Evolutionary conservation across 2,329 filamentous ascomycete species (phyloP).

Genomic region (Rutstroemia sp.): DNA sequence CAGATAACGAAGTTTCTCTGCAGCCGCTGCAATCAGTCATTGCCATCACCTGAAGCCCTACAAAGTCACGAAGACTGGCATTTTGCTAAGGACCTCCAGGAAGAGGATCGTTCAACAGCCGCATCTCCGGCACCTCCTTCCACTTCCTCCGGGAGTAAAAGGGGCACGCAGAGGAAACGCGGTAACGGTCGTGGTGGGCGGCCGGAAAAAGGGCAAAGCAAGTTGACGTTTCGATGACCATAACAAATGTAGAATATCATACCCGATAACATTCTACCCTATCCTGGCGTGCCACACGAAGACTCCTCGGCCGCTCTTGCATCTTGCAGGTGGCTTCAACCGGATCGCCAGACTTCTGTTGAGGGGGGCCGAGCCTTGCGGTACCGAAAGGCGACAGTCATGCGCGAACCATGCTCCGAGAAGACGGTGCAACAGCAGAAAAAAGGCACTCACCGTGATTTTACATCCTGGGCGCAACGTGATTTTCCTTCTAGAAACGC

Average conservation of each 20-base stretch:
- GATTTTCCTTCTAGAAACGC: neutral
- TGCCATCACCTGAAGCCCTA: constrained; percentile 50
- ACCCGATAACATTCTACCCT: constrained; percentile 12
- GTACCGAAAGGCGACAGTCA: neutral
- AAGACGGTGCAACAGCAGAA: neutral
- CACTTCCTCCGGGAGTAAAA: constrained; percentile 26
- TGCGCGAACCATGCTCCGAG: neutral
- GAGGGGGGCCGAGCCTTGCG: constrained; percentile 1
- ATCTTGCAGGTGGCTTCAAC: constrained; percentile 1
- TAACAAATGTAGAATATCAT: neutral
- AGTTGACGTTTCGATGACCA: constrained; percentile 43
- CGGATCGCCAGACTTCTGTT: neutral
- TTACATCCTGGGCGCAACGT: constrained; percentile 1
- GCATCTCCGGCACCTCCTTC: constrained; percentile 8
- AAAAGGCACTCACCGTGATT: constrained; percentile 1
- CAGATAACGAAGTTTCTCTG: constrained; percentile 43
- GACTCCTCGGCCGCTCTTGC: constrained; percentile 6
- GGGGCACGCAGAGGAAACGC: constrained; percentile 26
- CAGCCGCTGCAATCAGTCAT: constrained; percentile 54
- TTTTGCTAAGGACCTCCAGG: constrained; percentile 78
- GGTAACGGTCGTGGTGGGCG: constrained; percentile 14
- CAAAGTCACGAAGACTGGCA: constrained; percentile 91
- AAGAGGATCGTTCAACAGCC: constrained; percentile 28
- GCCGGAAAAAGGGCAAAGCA: constrained; percentile 51
- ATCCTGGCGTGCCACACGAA: constrained; percentile 24